Evolutionary conservation across 805 yeast genomes (phyloP), one percentile per base, ranked within the genome.

Genomic region (Starmerella potacharoeniae): DNA sequence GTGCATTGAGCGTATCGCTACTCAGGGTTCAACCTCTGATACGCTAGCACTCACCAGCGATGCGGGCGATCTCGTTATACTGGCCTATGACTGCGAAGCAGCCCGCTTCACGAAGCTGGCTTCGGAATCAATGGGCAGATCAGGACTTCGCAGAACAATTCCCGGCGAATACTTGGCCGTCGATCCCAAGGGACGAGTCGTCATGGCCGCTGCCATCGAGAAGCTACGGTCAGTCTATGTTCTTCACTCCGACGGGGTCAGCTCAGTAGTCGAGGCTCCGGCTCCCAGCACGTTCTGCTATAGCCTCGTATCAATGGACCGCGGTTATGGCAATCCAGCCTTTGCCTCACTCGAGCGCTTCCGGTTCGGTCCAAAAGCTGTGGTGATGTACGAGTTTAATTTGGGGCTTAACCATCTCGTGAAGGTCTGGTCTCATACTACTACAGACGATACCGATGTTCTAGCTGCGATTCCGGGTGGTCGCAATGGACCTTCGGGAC

Each of bases 281-380:
- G 34, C 35, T 13, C 42, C 53, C 30, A 71, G 51, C 46, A 43
- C 69, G 0, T 64, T 88, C 8, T 80, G 89, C 0, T 71, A 84
- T 35, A 68, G 68, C 14, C 63, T 82, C 2, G 68, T 77, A 16
- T 83, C 84, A 0, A 65, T 91, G 49, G 95, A 89, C 65, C 84
- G 83, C 2, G 86, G 83, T 0, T 83, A 75, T 66, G 93, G 84
- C 17, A 89, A 88, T 64, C 97, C 97, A 0, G 65, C 80, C 9
- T 91, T 90, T 76, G 95, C 88, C 0, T 76, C 90, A 0, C 69
- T 93, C 7, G 97, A 91, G 64, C 69, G 78, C 7, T 83, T 79
- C 55, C 64, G 72, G 6, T 70, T 16, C 39, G 60, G 51, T 4
- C 42, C 64, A 55, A 74, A 70, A 50, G 60, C 64, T 33, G 71